Base-by-base conservation (phyloP, 2,329 filamentous ascomycete genomes). In the Metarhizium rileyi region DNA sequence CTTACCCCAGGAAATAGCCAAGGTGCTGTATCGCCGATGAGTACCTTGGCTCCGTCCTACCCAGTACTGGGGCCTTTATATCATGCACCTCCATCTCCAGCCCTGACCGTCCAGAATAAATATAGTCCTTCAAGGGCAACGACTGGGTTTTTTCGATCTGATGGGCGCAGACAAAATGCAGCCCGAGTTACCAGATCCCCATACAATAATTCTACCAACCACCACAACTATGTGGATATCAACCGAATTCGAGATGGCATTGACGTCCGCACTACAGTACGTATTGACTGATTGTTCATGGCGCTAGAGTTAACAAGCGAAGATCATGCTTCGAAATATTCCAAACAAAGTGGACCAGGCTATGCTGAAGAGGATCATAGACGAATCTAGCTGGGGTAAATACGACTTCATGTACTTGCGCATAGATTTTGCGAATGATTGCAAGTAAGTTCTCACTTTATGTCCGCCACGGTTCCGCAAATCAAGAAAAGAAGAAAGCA, bases 381-480 rank as follows among this genome's bases (percentile, higher is more conserved):
- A 96, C 60, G 75, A 84, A 54, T 86, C 83, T 16, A 88, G 83
- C 64, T 81, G 77, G 67, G 90, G 89, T 27, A 84, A 85, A 54
- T 97, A 94, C 64, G 90, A 97, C 63, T 97, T 97, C 66, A 82
- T 95, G 74, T 98, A 98, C 64, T 71, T 97, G 47, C 84, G 93
- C 36, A 97, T 97, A 59, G 87, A 90, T 63, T 90, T 90, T 58
- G 81, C 81, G 48, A 88, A 89, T 59, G 82, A 88, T 55, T 89
- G 86, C 83, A 90, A 90, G 84, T 87, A 67, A 69, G 84, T 74
- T 30, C 23, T 2, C 4, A 38, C n/a, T 38, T 20, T 20, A 5
- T 14, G 27, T 35, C 9, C 6, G 10, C 16, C 12, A 36, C 10
- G 49, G 8, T 41, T 62, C 16, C 27, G 23, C 28, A 25, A 12